phyloP scores from a whole-genome alignment of 768 basidiomycete species.

The Boletus insuetus region DNA sequence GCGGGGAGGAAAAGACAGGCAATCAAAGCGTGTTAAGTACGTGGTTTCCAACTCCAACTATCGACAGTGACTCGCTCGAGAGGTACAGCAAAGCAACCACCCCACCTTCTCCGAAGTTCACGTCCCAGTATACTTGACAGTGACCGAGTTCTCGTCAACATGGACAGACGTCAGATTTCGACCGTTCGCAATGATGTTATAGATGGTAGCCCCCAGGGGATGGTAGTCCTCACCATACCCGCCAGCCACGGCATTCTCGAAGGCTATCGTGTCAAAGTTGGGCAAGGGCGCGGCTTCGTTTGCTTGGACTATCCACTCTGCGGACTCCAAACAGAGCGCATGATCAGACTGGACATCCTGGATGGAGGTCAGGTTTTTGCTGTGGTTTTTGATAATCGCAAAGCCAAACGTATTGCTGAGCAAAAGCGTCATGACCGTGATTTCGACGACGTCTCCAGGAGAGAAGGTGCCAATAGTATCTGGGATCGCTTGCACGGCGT shows the following conservation, averaged over 20 bases:
- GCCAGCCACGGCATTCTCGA: not conserved
- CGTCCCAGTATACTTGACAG: not conserved
- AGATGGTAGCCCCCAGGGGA: not conserved
- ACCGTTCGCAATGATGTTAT: not conserved
- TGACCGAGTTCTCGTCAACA: not conserved
- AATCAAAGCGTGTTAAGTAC: too few species aligned
- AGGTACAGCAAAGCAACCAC: too few species aligned
- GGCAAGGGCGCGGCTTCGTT: not conserved
- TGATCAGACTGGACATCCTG: too few species aligned
- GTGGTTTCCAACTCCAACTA: too few species aligned
- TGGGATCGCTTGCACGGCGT: not conserved
- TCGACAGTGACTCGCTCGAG: too few species aligned
- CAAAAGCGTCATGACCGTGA: not conserved
- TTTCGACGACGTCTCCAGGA: slow-evolving; percentile 9
- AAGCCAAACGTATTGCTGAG: not conserved
- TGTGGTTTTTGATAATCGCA: not conserved
- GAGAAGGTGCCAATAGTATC: slow-evolving; percentile 4
- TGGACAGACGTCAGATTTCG: slow-evolving; percentile 1
- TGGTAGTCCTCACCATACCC: not conserved
- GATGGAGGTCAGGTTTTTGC: not conserved
- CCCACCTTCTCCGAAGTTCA: too few species aligned
- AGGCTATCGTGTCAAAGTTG: slow-evolving; percentile 7
- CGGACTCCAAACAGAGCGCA: slow-evolving; percentile 3
- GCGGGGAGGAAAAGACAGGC: too few species aligned
- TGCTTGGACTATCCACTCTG: slow-evolving; percentile 14